Percentiles rank a stretch among this genome's conserved stretches.
These are phyloP conservation scores for Trapa bicornis DNA, from an alignment of 345 rosid species.

Conservation along the genomic window DNA sequence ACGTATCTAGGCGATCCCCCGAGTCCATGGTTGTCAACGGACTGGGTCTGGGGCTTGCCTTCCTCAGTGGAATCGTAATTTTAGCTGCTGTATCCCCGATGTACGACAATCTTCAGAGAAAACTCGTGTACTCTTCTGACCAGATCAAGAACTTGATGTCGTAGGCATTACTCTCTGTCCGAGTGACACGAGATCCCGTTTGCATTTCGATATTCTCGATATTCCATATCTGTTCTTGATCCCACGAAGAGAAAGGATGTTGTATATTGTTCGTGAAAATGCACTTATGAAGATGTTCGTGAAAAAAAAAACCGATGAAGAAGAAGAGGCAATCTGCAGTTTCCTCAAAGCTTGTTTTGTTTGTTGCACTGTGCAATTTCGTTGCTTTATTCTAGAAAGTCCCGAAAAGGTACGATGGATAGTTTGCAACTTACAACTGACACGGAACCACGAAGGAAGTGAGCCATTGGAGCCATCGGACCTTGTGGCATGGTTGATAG, in stretches of 20 bases:
- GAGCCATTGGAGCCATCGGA: too few relatives aligned
- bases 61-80: slow-evolving; percentile 58
- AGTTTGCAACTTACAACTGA: too few relatives aligned
- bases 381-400: too few relatives aligned
- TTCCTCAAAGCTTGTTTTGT: neutral
- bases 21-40: slow-evolving; percentile 66
- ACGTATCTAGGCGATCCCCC: slow-evolving; percentile 25
- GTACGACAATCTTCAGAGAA: slow-evolving; percentile 18
- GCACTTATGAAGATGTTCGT: neutral
- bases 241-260: too few relatives aligned
- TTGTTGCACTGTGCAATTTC: neutral
- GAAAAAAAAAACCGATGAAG: neutral
- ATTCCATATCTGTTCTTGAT: too few relatives aligned
- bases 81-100: slow-evolving; percentile 57
- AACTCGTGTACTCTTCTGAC: slow-evolving; percentile 27
- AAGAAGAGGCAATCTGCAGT: too few relatives aligned
- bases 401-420: too few relatives aligned
- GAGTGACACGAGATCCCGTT: too few relatives aligned
- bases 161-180: slow-evolving; percentile 6
- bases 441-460: too few relatives aligned
- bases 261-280: neutral
- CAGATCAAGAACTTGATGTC: slow-evolving; percentile 36
- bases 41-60: slow-evolving; percentile 57
- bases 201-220: too few relatives aligned
- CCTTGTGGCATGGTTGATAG: too few relatives aligned